Conservation (phyloP, 2,329 filamentous ascomycete species). For the Hypoxylon sp. region DNA sequence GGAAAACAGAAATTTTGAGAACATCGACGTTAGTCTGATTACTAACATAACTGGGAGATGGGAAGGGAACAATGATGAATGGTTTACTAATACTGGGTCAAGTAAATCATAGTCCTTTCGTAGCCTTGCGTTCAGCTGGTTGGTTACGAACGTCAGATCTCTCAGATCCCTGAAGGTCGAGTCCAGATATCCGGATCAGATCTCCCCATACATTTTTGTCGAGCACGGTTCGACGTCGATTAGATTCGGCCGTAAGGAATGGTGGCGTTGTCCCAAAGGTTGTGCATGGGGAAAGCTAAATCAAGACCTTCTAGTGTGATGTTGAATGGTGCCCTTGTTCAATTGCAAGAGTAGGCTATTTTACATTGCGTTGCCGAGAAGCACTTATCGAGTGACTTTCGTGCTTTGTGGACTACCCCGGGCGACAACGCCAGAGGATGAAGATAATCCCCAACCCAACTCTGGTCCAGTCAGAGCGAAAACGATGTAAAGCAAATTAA, state of each 20-base stretch:
- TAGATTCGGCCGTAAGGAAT: constrained; percentile 29
- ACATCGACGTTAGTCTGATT: background rate
- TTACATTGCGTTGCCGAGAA: constrained; percentile 45
- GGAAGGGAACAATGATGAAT: background rate
- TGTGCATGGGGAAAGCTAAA: background rate
- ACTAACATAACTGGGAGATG: constrained; percentile 7
- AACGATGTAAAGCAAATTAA: constrained; percentile 47
- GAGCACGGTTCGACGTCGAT: constrained; percentile 17
- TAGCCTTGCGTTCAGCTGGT: constrained; percentile 26
- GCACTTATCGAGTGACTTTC: constrained; percentile 30
- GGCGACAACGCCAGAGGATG: constrained; percentile 38
- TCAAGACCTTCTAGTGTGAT: background rate
- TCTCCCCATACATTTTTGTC: constrained; percentile 35
- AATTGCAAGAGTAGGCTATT: constrained; percentile 42
- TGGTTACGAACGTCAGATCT: constrained; percentile 14
- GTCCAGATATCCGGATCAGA: constrained; percentile 39
- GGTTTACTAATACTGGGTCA: background rate
- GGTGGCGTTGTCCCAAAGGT: constrained; percentile 8
- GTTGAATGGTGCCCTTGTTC: constrained; percentile 20
- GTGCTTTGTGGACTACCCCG: constrained; percentile 26
- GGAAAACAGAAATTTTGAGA: background rate
- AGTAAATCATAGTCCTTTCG: background rate
- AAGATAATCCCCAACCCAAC: constrained; percentile 32
- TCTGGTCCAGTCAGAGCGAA: constrained; percentile 38
- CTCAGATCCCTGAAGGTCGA: constrained; percentile 34